Conservation (phyloP, 768 basidiomycete genomes). For the Panaeolus cyanescens region DNA sequence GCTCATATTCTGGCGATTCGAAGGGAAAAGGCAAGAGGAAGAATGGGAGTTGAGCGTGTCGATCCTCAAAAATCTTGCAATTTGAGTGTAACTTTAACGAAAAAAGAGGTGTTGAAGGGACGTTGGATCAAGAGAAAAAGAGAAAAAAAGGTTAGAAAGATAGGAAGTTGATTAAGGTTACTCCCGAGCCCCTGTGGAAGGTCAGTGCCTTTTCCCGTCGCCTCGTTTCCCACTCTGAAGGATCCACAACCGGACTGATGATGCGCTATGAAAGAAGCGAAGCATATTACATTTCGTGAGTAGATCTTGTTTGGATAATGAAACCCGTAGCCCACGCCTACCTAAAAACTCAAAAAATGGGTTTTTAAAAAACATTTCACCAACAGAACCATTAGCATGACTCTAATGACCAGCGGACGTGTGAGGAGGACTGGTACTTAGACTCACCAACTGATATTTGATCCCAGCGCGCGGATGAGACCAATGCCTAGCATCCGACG, state of each 20-base stretch:
- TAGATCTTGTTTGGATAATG: not conserved
- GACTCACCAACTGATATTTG: too few relatives aligned
- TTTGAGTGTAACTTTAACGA: not conserved
- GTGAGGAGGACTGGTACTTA: too few relatives aligned
- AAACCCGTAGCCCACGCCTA: not conserved
- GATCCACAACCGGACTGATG: constrained; percentile 1
- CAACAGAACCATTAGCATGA: too few relatives aligned
- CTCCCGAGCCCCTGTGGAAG: not conserved
- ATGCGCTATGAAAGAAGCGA: not conserved
- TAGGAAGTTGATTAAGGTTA: not conserved
- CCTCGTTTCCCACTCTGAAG: not conserved
- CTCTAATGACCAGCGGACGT: too few relatives aligned
- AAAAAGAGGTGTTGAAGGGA: not conserved
- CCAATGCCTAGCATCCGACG: too few relatives aligned
- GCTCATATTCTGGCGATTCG: not conserved
- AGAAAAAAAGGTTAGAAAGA: constrained; percentile 1
- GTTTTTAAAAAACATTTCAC: too few relatives aligned
- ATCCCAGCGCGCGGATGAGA: too few relatives aligned
- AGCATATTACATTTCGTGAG: not conserved
- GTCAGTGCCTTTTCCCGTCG: not conserved
- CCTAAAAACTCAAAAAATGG: not conserved
- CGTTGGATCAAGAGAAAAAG: not conserved
- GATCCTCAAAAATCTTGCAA: not conserved
- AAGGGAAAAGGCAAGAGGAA: not conserved
- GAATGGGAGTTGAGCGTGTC: not conserved